Evolutionary conservation across 306 rosid genomes (phyloP).

Genomic region (Prunus fruticosa): DNA sequence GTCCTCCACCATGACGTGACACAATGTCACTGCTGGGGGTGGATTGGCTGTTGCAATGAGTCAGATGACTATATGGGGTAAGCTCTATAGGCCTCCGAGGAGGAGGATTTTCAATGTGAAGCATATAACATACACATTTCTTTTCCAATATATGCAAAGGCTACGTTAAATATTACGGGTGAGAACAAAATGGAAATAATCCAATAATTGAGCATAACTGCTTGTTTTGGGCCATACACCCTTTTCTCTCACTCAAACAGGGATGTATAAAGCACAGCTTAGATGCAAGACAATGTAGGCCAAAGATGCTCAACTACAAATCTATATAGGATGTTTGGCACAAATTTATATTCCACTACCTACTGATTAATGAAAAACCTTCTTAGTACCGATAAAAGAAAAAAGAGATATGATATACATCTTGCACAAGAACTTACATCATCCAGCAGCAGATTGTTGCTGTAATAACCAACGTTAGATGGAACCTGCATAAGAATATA

Average conservation of each 20-base stretch:
- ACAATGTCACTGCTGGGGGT: not conserved
- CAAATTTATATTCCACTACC: not conserved
- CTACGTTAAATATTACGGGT: not conserved
- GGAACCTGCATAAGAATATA: conserved; percentile 50
- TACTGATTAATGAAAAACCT: not conserved
- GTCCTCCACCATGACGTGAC: not conserved
- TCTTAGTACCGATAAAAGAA: not conserved
- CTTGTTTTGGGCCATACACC: not conserved
- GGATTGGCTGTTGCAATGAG: not conserved
- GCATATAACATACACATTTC: not conserved
- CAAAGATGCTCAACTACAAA: not conserved
- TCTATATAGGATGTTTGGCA: not conserved
- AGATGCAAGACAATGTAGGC: not conserved
- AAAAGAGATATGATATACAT: not conserved
- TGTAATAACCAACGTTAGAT: conserved; percentile 70
- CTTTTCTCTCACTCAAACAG: not conserved
- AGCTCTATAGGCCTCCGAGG: not conserved
- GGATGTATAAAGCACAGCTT: not conserved
- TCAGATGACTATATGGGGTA: not conserved
- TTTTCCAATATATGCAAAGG: not conserved
- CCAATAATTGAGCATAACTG: not conserved
- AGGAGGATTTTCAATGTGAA: not conserved
- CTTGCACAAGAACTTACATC: conserved; percentile 59
- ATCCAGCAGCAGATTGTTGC: conserved; percentile 90
- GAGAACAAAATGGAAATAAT: not conserved